Evolutionary conservation across 805 yeast genomes (phyloP).

Genomic region (Candida yuanshanica): DNA sequence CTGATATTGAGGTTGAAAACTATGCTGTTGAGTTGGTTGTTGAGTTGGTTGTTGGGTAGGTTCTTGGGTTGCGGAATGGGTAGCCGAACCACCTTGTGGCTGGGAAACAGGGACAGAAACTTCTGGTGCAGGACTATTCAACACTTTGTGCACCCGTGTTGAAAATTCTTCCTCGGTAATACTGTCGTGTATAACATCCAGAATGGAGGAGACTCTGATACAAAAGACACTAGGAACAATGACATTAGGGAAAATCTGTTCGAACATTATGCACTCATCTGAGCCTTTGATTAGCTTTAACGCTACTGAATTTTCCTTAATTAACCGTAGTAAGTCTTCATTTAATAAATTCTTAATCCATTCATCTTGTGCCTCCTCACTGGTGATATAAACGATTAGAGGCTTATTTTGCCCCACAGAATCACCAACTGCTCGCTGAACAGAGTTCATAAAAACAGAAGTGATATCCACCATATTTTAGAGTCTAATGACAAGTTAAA

Average conservation of each 20-base stretch:
- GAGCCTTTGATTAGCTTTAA: constrained; percentile 37
- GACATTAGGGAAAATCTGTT: constrained; percentile 49
- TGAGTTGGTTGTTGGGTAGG: not conserved
- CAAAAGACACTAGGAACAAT: constrained; percentile 52
- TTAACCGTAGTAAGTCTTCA: constrained; percentile 12
- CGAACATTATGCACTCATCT: constrained; percentile 40
- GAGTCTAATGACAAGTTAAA: too few species aligned
- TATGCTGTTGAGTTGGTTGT: not conserved
- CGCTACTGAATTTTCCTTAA: constrained; percentile 30
- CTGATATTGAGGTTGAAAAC: too few species aligned
- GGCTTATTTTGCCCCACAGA: constrained; percentile 33
- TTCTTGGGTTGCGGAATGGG: not conserved
- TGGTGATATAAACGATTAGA: constrained; percentile 34
- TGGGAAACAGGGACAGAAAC: too few species aligned
- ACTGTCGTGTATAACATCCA: constrained; percentile 36
- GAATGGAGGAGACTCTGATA: constrained; percentile 41
- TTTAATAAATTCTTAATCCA: constrained; percentile 20
- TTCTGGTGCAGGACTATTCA: constrained; percentile 2
- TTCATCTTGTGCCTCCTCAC: constrained; percentile 17
- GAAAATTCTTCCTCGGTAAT: constrained; percentile 25
- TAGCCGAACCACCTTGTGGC: not conserved
- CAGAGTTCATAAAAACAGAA: constrained; percentile 23
- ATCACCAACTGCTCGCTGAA: constrained; percentile 34
- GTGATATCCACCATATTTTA: constrained; percentile 11
- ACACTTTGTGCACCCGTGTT: constrained; percentile 18